A percentile compares a stretch with the other conserved stretches of the same genome.
Evolutionary conservation across 78 protist species (phyloP).

Genomic region (Diacronema lutheri): DNA sequence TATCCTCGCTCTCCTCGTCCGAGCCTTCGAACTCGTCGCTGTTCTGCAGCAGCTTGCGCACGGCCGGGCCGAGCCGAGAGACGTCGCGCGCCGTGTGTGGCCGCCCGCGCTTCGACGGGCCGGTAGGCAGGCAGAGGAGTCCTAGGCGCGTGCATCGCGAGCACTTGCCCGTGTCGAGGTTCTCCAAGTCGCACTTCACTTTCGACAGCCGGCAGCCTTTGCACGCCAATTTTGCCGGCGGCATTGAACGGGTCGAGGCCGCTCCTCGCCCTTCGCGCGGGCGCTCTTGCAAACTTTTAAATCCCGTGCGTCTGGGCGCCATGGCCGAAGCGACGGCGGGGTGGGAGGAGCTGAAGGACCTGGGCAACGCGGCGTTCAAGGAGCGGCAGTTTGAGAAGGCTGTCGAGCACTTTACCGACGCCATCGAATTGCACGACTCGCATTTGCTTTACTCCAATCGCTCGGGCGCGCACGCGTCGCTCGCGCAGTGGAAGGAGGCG

Average conservation of each 20-base stretch:
- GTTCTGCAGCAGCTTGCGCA: neutral
- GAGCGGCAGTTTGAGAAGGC: conserved; percentile 43
- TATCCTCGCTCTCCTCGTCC: neutral
- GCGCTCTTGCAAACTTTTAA: too few relatives aligned
- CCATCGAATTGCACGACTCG: conserved; percentile 23
- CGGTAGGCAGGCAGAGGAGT: neutral
- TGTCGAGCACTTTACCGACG: conserved; percentile 35
- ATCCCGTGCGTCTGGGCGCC: too few relatives aligned
- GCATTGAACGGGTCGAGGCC: too few relatives aligned
- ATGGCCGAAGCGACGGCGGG: too few relatives aligned
- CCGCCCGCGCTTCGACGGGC: neutral
- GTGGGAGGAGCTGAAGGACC: too few relatives aligned
- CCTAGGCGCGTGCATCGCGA: neutral
- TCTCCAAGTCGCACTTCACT: neutral
- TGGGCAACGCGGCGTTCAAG: conserved; percentile 42
- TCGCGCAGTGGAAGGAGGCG: neutral
- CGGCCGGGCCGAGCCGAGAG: neutral
- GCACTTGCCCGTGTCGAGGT: neutral
- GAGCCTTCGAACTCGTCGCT: too few relatives aligned
- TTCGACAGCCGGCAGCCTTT: neutral
- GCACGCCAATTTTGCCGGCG: neutral
- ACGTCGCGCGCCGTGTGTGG: neutral
- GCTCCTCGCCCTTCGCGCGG: too few relatives aligned
- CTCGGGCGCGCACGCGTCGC: conserved; percentile 23
- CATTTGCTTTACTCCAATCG: conserved; percentile 35